These are phyloP conservation scores for Picochlorum sp. DNA, from an alignment of 139 green algal species.

Conservation along the genomic window DNA sequence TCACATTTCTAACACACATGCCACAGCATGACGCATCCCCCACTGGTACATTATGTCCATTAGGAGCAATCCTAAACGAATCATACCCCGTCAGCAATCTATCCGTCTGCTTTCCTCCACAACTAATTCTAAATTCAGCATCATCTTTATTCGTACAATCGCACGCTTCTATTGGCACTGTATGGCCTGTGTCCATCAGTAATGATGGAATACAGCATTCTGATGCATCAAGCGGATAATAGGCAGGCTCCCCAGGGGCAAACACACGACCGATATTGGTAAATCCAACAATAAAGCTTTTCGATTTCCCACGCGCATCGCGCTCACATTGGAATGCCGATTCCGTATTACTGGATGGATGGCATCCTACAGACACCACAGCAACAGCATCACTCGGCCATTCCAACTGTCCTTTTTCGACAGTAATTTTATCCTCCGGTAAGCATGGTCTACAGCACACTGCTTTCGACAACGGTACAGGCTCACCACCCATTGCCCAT, in stretches of 20 bases:
- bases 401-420: not conserved
- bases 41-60: conserved; percentile 49
- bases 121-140: conserved; percentile 37
- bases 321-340: conserved; percentile 39
- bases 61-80: conserved; percentile 22
- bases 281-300: conserved; percentile 29
- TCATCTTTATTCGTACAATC: conserved; percentile 30
- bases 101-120: conserved; percentile 31
- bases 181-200: conserved; percentile 42
- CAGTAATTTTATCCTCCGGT: conserved; percentile 15
- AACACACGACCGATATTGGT: conserved; percentile 29
- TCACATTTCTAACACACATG: conserved; percentile 41
- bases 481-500: conserved; percentile 47
- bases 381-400: conserved; percentile 24
- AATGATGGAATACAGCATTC: conserved; percentile 63
- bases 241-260: conserved; percentile 21
- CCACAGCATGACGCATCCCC: conserved; percentile 59
- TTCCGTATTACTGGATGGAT: conserved; percentile 33
- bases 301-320: not conserved
- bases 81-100: conserved; percentile 37
- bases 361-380: conserved; percentile 57
- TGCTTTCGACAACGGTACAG: conserved; percentile 59
- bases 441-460: conserved; percentile 69
- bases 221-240: conserved; percentile 49
- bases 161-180: conserved; percentile 55